phyloP scores from a whole-genome alignment of 345 rosid species.

The Populus nigra region DNA sequence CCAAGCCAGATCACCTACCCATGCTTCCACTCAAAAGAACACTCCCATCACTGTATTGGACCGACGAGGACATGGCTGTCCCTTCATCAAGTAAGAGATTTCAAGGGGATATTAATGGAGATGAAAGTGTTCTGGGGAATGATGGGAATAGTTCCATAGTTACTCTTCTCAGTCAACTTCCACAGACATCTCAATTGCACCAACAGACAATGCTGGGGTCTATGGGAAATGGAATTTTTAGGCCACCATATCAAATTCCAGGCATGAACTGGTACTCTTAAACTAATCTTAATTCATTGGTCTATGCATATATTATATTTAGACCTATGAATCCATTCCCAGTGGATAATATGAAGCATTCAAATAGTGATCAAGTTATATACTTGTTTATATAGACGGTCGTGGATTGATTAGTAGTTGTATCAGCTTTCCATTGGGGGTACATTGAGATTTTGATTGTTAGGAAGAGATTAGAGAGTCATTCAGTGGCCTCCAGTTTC shows the following conservation, averaged over 20 bases:
- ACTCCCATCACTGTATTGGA: constrained; percentile 62
- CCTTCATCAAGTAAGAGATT: constrained; percentile 54
- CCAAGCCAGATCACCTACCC: constrained; percentile 40
- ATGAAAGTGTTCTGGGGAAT: constrained; percentile 26
- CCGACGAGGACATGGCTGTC: constrained; percentile 29
- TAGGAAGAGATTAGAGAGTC: constrained; percentile 21
- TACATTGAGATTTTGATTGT: constrained; percentile 35
- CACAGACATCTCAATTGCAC: constrained; percentile 46
- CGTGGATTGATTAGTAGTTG: constrained; percentile 4
- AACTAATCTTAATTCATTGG: constrained; percentile 12
- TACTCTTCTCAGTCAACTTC: constrained; percentile 49
- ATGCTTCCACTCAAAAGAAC: constrained; percentile 57
- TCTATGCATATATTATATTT: background rate
- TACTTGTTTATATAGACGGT: constrained; percentile 9
- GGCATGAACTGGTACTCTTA: constrained; percentile 80
- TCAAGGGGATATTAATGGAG: constrained; percentile 34
- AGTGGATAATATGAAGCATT: background rate
- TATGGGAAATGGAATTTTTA: constrained; percentile 50
- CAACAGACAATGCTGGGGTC: constrained; percentile 48
- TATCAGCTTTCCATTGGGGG: constrained; percentile 3
- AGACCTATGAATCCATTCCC: background rate
- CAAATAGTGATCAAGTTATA: background rate
- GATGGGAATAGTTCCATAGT: constrained; percentile 44
- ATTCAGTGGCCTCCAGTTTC: constrained; percentile 17
- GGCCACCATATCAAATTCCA: constrained; percentile 56